Percentiles rank a stretch among this genome's conserved stretches.
These are phyloP conservation scores for Sphaerulina musiva DNA, from an alignment of 2,329 filamentous ascomycete genomes.

Conservation along the genomic window DNA sequence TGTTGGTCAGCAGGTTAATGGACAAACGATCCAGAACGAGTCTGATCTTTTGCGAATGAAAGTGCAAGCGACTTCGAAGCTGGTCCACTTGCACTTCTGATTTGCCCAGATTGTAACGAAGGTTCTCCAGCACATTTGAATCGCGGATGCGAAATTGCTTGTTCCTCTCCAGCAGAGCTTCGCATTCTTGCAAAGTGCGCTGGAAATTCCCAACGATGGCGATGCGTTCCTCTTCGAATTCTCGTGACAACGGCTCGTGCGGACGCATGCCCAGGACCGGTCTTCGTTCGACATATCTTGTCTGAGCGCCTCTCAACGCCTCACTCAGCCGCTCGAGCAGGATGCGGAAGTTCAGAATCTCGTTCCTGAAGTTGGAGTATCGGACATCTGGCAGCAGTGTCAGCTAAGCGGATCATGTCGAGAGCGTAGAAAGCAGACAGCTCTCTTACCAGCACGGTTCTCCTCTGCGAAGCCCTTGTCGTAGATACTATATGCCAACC, in stretches of 20 bases:
- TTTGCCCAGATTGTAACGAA: slow-evolving; percentile 15
- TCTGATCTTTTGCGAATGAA: slow-evolving; percentile 22
- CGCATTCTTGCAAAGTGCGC: slow-evolving; percentile 21
- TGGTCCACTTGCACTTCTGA: slow-evolving; percentile 18
- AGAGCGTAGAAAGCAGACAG: no score
- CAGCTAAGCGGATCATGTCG: no score
- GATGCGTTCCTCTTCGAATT: slow-evolving; percentile 19
- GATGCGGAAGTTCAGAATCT: slow-evolving; percentile 20
- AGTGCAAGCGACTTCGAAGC: slow-evolving; percentile 20
- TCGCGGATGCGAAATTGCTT: slow-evolving; percentile 14
- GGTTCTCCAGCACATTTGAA: slow-evolving; percentile 18
- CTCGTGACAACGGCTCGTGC: slow-evolving; percentile 11
- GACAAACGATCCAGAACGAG: slow-evolving; percentile 19
- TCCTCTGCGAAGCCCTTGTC: slow-evolving; percentile 19
- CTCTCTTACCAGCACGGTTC: slow-evolving; percentile 15
- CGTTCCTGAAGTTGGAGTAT: slow-evolving; percentile 21
- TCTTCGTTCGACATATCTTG: slow-evolving; percentile 8
- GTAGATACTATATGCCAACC: slow-evolving; percentile 18
- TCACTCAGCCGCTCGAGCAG: slow-evolving; percentile 16
- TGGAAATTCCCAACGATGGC: slow-evolving; percentile 22
- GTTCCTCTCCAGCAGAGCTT: slow-evolving; percentile 20
- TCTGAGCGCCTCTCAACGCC: slow-evolving; percentile 16
- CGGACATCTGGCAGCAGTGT: slow-evolving; percentile 10
- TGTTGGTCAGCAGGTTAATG: slow-evolving; percentile 17
- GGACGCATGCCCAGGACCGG: not conserved